Evolutionary conservation across 768 basidiomycete genomes (phyloP).

Genomic region (Tricholoma furcatifolium): DNA sequence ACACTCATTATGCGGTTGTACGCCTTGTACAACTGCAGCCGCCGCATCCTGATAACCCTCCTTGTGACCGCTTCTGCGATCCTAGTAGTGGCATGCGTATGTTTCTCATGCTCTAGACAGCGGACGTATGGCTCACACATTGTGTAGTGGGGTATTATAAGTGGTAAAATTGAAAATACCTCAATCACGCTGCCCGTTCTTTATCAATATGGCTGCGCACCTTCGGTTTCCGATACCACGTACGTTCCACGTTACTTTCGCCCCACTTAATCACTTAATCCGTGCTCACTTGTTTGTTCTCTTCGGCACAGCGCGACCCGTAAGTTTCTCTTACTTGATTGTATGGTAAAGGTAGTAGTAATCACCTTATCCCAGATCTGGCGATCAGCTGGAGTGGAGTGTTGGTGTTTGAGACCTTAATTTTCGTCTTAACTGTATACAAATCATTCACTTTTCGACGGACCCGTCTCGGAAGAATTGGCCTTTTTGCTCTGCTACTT

Average conservation of each 20-base stretch:
- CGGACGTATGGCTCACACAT: not conserved
- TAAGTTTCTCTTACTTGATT: not conserved
- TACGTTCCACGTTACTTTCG: slow-evolving; percentile 14
- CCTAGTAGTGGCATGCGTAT: slow-evolving; percentile 31
- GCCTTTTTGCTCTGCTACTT: slow-evolving; percentile 30
- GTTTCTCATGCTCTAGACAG: slow-evolving; percentile 9
- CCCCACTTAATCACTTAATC: too few relatives aligned
- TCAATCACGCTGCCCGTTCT: slow-evolving; percentile 11
- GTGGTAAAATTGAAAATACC: slow-evolving; percentile 14
- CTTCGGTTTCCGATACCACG: slow-evolving; percentile 19
- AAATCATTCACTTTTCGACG: slow-evolving; percentile 32
- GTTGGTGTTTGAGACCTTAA: slow-evolving; percentile 37
- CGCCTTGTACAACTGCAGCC: not conserved
- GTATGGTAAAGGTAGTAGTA: not conserved
- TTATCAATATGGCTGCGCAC: slow-evolving; percentile 22
- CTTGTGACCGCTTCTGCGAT: slow-evolving; percentile 7
- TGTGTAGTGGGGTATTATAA: slow-evolving; percentile 26
- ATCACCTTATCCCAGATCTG: slow-evolving; percentile 24
- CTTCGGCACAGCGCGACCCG: not conserved
- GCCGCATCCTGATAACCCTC: slow-evolving; percentile 15
- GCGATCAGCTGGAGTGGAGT: slow-evolving; percentile 37
- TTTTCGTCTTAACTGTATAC: slow-evolving; percentile 43
- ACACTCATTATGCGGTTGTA: slow-evolving; percentile 13
- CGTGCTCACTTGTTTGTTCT: not conserved
- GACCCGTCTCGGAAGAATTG: slow-evolving; percentile 15